Base-by-base conservation (phyloP, 2,329 filamentous ascomycete genomes). In the Hortaea sp. region DNA sequence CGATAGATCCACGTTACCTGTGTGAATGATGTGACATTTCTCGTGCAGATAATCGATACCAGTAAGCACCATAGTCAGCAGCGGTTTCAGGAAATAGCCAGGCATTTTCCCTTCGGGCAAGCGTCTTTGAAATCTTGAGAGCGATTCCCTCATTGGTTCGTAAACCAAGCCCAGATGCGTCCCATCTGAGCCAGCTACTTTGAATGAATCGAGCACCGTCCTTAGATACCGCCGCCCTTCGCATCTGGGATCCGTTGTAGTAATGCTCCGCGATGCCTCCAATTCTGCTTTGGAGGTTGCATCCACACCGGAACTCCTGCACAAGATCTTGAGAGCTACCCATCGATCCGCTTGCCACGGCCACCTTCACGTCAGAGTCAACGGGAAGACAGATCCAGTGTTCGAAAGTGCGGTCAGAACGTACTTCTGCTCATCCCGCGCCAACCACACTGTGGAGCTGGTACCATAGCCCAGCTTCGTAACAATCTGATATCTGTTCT, bases 81-180 rank as follows among this genome's bases (percentile, higher is more conserved):
- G 34, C 2, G 42, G 41, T 39, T 57, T 59, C 4, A 57, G 50
- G 35, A 37, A 55, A 27, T 40, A 20, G n/a, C 38, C 42, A 12
- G 31, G 27, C 13, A 40, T 39, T 28, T 11, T 41, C 11, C 40
- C 30, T n/a, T 89, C 34, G n/a, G 29, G 12, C 30, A 13, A 34
- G n/a, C 10, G 29, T 38, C 38, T 20, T n/a, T 34, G 38, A n/a
- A 42, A 10, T 37, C 30, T 27, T 11, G 31, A 37, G 13, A 49
- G 32, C 28, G 39, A 31, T 31, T 45, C 39, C 9, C 43, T 12
- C 13, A 49, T 10, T 13, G 42, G 46, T 13, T 44, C 42, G 34
- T 42, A 45, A 12, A 49, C 42, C 20, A 49, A 20, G 32, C 46
- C 45, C 30, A 39, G 28, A 30, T 49, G 42, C 29, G 42, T 29